Evolutionary conservation across 805 yeast genomes (phyloP).

Genomic region (Metschnikowia arizonensis): DNA sequence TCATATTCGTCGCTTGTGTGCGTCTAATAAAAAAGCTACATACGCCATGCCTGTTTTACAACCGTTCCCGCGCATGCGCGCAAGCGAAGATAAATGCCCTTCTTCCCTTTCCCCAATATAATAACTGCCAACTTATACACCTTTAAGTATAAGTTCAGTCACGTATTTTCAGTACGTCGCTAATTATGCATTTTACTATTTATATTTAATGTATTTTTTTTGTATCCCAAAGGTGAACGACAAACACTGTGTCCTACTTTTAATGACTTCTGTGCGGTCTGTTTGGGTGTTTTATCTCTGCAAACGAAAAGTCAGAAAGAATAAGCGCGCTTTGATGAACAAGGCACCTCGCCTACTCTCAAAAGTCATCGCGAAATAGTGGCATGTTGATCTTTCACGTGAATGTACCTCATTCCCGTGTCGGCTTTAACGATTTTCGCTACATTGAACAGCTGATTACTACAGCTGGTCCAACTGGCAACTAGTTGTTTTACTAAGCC

Average conservation of each 20-base stretch:
- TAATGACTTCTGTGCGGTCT: neutral
- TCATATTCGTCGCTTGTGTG: neutral
- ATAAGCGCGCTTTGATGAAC: neutral
- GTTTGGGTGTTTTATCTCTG: neutral
- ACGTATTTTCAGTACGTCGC: no score
- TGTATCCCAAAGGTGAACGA: no score
- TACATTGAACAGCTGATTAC: neutral
- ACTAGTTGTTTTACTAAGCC: no score
- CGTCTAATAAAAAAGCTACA: neutral
- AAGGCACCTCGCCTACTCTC: constrained; percentile 5
- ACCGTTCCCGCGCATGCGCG: neutral
- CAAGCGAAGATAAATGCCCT: neutral
- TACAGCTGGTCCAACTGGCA: neutral
- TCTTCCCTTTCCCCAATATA: no score
- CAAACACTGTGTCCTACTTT: neutral
- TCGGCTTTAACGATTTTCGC: neutral
- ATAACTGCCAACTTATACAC: neutral
- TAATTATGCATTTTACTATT: no score
- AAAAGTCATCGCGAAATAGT: constrained; percentile 1
- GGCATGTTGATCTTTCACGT: neutral
- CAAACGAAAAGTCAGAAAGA: neutral
- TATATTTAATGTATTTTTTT: no score
- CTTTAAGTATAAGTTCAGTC: neutral
- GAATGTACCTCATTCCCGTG: neutral
- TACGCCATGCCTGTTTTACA: neutral